These are phyloP conservation scores for Pseudogymnoascus pannorum DNA, from an alignment of 2,329 filamentous ascomycete genomes.

Conservation along the genomic window DNA sequence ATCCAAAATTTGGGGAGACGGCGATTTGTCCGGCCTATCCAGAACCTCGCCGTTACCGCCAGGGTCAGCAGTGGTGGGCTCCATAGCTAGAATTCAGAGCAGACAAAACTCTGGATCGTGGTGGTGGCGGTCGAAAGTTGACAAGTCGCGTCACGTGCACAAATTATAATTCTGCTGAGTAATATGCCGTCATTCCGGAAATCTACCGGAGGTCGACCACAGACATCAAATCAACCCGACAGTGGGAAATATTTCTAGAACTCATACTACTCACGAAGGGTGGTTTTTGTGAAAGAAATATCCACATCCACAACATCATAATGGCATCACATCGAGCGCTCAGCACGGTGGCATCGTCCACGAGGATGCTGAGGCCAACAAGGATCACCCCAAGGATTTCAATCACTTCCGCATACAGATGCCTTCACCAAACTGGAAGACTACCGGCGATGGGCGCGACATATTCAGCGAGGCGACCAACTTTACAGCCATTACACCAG, in stretches of 20 bases:
- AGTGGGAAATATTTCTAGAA: background rate
- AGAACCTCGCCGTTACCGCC: background rate
- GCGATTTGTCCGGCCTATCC: background rate
- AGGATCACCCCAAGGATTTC: background rate
- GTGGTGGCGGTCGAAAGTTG: background rate
- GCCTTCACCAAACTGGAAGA: conserved; percentile 36
- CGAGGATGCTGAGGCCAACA: background rate
- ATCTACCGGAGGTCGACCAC: background rate
- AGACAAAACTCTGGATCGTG: background rate
- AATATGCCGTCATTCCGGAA: conserved; percentile 3
- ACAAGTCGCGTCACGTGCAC: background rate
- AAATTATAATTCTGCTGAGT: background rate
- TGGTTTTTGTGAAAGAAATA: background rate
- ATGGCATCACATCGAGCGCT: conserved; percentile 2
- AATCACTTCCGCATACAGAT: conserved; percentile 29
- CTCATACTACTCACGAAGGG: background rate
- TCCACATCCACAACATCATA: background rate
- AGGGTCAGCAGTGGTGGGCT: background rate
- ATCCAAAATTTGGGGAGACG: background rate
- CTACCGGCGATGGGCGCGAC: conserved; percentile 41
- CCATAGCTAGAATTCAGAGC: background rate
- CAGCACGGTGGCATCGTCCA: background rate
- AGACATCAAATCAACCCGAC: background rate
- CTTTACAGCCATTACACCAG: conserved; percentile 34
- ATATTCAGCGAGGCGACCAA: conserved; percentile 38